These are phyloP conservation scores for Gossypium armourianum DNA, from an alignment of 441 rosid species.

Conservation along the genomic window DNA sequence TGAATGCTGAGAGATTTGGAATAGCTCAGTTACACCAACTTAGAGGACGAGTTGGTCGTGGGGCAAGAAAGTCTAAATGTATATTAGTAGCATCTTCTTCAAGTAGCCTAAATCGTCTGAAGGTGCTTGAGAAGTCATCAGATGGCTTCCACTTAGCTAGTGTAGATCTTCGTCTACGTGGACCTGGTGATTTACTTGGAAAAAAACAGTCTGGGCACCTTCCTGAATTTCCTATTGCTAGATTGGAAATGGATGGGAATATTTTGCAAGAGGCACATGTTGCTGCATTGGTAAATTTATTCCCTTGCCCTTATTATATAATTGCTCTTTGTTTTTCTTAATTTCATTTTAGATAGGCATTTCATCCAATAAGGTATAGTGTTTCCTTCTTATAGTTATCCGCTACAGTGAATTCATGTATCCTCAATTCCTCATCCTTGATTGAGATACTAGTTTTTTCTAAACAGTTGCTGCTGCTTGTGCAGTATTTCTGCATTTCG, in stretches of 20 bases:
- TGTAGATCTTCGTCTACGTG: slow-evolving; percentile 46
- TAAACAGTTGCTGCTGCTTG: background rate
- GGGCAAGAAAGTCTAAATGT: slow-evolving; percentile 62
- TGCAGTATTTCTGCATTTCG: background rate
- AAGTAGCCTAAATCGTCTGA: slow-evolving; percentile 51
- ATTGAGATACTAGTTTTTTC: background rate
- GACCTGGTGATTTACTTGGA: slow-evolving; percentile 67
- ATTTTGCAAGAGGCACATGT: slow-evolving; percentile 73
- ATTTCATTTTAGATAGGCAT: background rate
- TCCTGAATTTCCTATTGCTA: slow-evolving; percentile 43
- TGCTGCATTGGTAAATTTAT: slow-evolving; percentile 28
- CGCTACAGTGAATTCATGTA: background rate
- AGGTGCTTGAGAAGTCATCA: slow-evolving; percentile 53
- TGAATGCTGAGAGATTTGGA: slow-evolving; percentile 94
- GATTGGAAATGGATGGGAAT: slow-evolving; percentile 74
- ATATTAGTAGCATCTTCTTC: slow-evolving; percentile 43
- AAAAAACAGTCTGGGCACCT: slow-evolving; percentile 89
- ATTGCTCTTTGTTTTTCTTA: background rate
- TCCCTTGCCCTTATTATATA: background rate
- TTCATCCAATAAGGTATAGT: background rate
- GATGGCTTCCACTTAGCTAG: slow-evolving; percentile 73
- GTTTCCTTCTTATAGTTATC: background rate
- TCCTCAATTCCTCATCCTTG: background rate
- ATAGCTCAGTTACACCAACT: slow-evolving; percentile 79
- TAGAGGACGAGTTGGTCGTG: slow-evolving; percentile 81